Base-by-base conservation (phyloP, 2,329 filamentous ascomycete species). In the Ophiosphaerella korrae region DNA sequence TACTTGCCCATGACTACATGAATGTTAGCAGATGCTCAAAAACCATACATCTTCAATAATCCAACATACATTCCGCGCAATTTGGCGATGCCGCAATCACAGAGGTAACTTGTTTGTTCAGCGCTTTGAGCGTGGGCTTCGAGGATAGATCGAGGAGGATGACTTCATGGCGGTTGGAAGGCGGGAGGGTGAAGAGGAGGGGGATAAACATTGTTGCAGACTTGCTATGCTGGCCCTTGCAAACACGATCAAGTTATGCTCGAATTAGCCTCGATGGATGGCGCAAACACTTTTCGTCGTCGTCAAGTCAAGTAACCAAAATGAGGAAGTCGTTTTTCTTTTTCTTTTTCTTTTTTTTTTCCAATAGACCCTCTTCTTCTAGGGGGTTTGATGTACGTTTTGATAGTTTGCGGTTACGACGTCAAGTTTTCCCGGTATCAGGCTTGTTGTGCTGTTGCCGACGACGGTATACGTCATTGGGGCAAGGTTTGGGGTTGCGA, bases 161-260 rank as follows among this genome's bases (percentile, higher is more conserved):
- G 45, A 72, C 52, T 48, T 73, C 70, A 51, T 73, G 70, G 21
- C 69, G 59, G 57, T 58, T 65, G 9, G 59, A 63, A 16, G 69
- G 69, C 2, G 69, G 65, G 16, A 72, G 45, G 13, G 68, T 72
- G 62, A 73, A 71, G 55, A 73, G 57, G 55, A 73, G 32, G 26
- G 70, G 69, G 38, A 70, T n/a, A 23, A 63, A 60, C 62, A 65
- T 66, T 24, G 26, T 55, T 49, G 29, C 18, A 21, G 18, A 3
- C 18, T 2, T 21, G 18, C 18, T 21, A 21, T 21, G 18, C 18
- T 21, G 18, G 18, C 5, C 18, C 18, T 21, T 4, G 3, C 18
- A 21, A 21, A 3, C 3, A 21, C 18, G 18, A 21, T n/a, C n/a
- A n/a, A n/a, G n/a, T n/a, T n/a, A n/a, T n/a, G n/a, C n/a, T n/a